These are phyloP conservation scores for Exserohilum turcica DNA, from an alignment of 2,329 filamentous ascomycete species.

Conservation along the genomic window DNA sequence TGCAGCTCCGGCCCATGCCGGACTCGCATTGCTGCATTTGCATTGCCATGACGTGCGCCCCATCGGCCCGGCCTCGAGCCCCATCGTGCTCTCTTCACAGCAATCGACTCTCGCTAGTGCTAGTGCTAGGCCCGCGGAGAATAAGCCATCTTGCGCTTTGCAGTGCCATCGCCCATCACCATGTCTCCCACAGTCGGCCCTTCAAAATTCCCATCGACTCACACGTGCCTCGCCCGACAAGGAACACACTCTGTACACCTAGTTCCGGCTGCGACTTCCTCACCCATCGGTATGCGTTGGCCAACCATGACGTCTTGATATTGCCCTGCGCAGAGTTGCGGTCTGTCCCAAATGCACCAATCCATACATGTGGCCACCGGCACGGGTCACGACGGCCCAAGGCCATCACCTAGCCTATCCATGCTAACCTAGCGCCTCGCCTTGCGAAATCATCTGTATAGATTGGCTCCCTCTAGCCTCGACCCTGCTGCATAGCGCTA, in stretches of 20 bases:
- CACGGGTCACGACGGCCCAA: not conserved
- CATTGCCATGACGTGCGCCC: constrained; percentile 3
- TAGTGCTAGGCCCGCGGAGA: not conserved
- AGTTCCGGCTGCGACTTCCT: not conserved
- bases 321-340: not conserved
- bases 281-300: constrained; percentile 1
- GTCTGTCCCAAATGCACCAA: not conserved
- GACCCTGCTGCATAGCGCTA: not conserved
- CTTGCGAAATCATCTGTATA: not conserved
- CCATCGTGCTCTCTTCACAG: too few relatives aligned
- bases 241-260: not conserved
- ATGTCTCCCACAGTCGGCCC: not conserved
- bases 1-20: not conserved
- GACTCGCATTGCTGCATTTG: not conserved
- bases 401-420: not conserved
- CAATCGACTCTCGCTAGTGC: not conserved
- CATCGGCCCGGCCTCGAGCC: not conserved
- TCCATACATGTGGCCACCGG: not conserved
- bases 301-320: not conserved
- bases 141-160: not conserved
- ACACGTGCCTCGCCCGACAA: not conserved
- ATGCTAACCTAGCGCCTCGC: not conserved
- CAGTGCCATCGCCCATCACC: not conserved
- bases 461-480: not conserved
- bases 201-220: not conserved